phyloP scores from a whole-genome alignment of 805 yeast species.

The Sugiyamaella valdiviana region DNA sequence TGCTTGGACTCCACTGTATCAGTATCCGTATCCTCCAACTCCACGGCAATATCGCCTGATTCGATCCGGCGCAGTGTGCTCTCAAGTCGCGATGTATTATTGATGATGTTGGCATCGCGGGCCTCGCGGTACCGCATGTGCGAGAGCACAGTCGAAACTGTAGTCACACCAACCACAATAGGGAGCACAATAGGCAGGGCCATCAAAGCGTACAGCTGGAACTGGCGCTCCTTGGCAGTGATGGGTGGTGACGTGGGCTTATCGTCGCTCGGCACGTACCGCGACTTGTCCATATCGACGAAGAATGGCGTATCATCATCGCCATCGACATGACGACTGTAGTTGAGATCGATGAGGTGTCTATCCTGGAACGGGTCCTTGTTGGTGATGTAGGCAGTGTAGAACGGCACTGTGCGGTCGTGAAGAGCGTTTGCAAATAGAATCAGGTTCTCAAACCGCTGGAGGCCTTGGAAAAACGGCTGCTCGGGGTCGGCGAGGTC shows the following conservation, averaged over 20 bases:
- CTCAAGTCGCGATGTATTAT: neutral
- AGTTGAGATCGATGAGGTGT: constrained; percentile 41
- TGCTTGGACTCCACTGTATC: neutral
- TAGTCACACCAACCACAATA: constrained; percentile 14
- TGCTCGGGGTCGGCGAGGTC: constrained; percentile 47
- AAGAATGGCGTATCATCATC: constrained; percentile 10
- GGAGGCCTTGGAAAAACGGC: constrained; percentile 49
- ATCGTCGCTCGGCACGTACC: constrained; percentile 6
- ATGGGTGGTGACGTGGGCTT: neutral
- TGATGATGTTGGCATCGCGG: neutral
- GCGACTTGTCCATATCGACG: constrained; percentile 23
- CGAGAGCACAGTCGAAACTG: constrained; percentile 19
- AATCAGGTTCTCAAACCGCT: constrained; percentile 49
- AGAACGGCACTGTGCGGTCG: constrained; percentile 85
- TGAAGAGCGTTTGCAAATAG: constrained; percentile 69
- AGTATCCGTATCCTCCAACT: neutral
- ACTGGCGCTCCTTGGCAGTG: constrained; percentile 13
- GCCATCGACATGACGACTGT: constrained; percentile 33
- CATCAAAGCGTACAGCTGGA: constrained; percentile 11
- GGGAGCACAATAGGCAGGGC: constrained; percentile 19
- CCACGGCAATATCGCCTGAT: neutral
- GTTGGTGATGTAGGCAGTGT: constrained; percentile 70
- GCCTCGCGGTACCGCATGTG: constrained; percentile 15
- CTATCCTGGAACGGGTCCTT: constrained; percentile 64
- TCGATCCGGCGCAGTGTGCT: neutral